Evolutionary conservation across 148 eudicot genomes (phyloP), one percentile per base, ranked within the genome.

Genomic region (Amaranthus cruentus): DNA sequence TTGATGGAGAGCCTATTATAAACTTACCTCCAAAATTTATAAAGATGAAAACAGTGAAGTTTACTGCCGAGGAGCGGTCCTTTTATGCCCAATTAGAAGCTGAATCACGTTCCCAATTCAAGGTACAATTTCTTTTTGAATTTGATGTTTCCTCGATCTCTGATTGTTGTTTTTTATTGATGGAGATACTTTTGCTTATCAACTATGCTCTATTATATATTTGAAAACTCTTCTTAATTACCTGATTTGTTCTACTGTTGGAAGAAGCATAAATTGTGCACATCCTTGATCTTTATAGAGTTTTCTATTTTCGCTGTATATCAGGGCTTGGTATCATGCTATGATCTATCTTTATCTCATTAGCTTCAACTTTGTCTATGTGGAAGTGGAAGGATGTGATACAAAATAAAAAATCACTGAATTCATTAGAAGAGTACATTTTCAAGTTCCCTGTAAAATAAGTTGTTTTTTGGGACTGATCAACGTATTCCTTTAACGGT

Each of bases 1-100:
- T 92, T 79, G 93, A 90, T 74, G 97, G 97, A 50, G 73, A 86
- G 85, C 99, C 99, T 77, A 95, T 95, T 63, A 88, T 95, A 65
- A 82, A 61, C 75, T 81, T 95, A 72, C 99, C 99, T 55, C 86
- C 96, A 2, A 95, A 95, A 79, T 69, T 61, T 63, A 82, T 89
- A 71, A 56, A 84, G 6, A 79, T 95, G 83, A 76, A 73, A 62
- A 77, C 76, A 62, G 96, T 90, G 76, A 87, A 76, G 38, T 95
- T 95, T 80, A 84, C 90, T 47, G 47, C 69, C 47, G 97, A 95
- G 83, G 99, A 95, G 76, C 81, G 97, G 48, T 68, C 89, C 80
- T 95, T 90, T 84, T 95, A 95, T 81, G 52, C 79, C 11, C 83
- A 88, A 79, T 81, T 95, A 73, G 99, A 91, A 86, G 83, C 96